Base-by-base conservation (phyloP, 345 rosid genomes). In the Lagerstroemia speciosa region DNA sequence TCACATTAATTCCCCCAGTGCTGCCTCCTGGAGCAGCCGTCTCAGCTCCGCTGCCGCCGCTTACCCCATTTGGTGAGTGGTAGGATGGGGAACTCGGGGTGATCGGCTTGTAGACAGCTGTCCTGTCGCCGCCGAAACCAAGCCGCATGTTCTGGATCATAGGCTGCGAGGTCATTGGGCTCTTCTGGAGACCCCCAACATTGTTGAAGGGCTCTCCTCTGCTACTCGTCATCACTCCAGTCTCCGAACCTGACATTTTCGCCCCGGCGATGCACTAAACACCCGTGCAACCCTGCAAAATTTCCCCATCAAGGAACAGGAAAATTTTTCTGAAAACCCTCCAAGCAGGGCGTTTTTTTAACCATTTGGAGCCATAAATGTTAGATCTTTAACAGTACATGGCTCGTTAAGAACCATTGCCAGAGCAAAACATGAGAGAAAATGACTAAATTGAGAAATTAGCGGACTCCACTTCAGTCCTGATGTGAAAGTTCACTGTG, bases 1-100 rank as follows among this genome's bases (percentile, higher is more conserved):
- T 81, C 75, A 81, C 76, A 60, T 73, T 79, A 55, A 78, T 75
- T 72, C 80, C 48, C 65, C 67, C 71, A 66, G 55, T 38, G 41
- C 20, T 50, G 30, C 66, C 38, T 10, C 62, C 68, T 27, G 62
- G 74, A 16, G 70, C 34, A 16, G 57, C 58, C 26, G 65, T 50
- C 26, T 33, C 12, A 7, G 50, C 17, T 8, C 50, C 73, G 15
- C 34, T 69, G 26, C 79, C 62, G 7, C 74, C 46, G 19, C 74
- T 75, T 17, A 69, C 78, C 4, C 53, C 61, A 50, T 72, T 63
- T 32, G 66, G 52, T 16, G 67, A 58, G 24, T 63, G 50, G 62
- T 65, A 61, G 38, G 66, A 20, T 3, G 77, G 77, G 22, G 77
- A 64, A 32, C 65, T 15, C 30, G 76, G 33, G 2, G 66, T 11